A percentile compares a stretch with the other conserved stretches of the same genome.
These are phyloP conservation scores for Debaryomyces coudertii DNA, from an alignment of 1,139 yeast species.

Conservation along the genomic window DNA sequence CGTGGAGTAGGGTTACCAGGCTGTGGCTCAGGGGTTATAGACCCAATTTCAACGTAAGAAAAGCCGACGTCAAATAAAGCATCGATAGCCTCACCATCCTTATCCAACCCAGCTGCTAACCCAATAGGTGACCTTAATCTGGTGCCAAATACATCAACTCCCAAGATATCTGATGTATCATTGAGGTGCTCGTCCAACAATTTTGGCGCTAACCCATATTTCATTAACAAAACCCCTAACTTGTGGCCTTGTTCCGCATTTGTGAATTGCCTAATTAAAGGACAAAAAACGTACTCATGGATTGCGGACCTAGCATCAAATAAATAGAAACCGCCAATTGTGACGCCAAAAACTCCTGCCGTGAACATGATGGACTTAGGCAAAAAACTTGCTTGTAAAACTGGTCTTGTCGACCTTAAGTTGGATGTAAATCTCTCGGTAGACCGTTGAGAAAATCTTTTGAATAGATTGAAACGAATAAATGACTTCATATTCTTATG, in stretches of 20 bases:
- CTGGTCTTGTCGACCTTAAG: conserved; percentile 6
- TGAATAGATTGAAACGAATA: conserved; percentile 4
- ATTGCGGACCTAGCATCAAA: conserved; percentile 81
- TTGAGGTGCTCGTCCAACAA: conserved; percentile 50
- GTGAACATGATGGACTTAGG: conserved; percentile 31
- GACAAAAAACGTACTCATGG: conserved; percentile 81
- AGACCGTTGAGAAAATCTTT: conserved; percentile 1
- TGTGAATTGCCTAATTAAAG: conserved; percentile 68
- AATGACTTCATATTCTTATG: conserved; percentile 2
- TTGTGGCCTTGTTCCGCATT: conserved; percentile 86
- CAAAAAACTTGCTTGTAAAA: conserved; percentile 27
- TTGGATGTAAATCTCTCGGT: conserved; percentile 1
- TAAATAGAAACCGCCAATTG: conserved; percentile 42
- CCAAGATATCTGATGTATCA: conserved; percentile 54
- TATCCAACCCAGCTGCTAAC: conserved; percentile 94
- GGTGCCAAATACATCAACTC: conserved; percentile 66
- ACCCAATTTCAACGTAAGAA: conserved; percentile 89
- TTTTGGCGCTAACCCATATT: conserved; percentile 68
- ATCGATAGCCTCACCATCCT: conserved; percentile 93
- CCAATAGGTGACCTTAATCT: conserved; percentile 79
- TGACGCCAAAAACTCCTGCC: conserved; percentile 31
- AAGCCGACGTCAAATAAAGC: conserved; percentile 78
- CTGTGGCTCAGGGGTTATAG: conserved; percentile 90
- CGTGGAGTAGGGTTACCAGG: conserved; percentile 93
- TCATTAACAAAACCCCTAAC: conserved; percentile 71